Base-by-base conservation (phyloP, 345 rosid genomes). In the Dipteronia dyeriana region DNA sequence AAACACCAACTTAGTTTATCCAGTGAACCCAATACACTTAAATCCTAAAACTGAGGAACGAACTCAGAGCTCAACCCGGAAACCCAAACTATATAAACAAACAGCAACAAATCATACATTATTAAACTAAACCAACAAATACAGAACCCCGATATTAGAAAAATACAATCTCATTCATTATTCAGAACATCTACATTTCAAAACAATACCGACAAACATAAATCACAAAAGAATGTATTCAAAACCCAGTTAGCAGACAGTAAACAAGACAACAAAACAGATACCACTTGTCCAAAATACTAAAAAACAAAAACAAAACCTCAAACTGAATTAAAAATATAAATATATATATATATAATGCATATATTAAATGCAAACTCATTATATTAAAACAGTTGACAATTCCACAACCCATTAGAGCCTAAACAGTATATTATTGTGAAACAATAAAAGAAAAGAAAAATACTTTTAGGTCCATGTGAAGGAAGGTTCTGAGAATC, bases 401-500 rank as follows among this genome's bases (percentile, higher is more conserved):
- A 34, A 34, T 34, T 34, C 38, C 38, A 49, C 54, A 49, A 12
- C 54, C 54, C 54, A 49, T 4, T 13, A 12, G 49, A 51, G 0
- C 17, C 1, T 6, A 70, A 70, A 53, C 38, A 34, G 38, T 34
- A 34, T 34, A 34, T 34, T 4, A 34, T 34, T 34, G 4, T 12
- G n/a, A 71, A 17, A 20, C 11, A n/a, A 11, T 0, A 3, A 31
- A 57, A 1, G 2, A n/a, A 10, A 45, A 34, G 4, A 4, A 41
- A 7, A 61, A 10, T 56, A 84, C 85, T 78, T 74, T 76, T 74
- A n/a, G 66, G 68, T 4, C 13, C 77, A 23, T 25, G 59, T 4
- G 41, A 49, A 8, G 68, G 74, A 8, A 38, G 68, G 31, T 75
- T 70, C 14, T 31, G 71, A 54, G 61, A 71, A 20, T 72, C 81